phyloP scores from a whole-genome alignment of 1,284 basidiomycete genomes.

The Sanghuangporus sanghuang region DNA sequence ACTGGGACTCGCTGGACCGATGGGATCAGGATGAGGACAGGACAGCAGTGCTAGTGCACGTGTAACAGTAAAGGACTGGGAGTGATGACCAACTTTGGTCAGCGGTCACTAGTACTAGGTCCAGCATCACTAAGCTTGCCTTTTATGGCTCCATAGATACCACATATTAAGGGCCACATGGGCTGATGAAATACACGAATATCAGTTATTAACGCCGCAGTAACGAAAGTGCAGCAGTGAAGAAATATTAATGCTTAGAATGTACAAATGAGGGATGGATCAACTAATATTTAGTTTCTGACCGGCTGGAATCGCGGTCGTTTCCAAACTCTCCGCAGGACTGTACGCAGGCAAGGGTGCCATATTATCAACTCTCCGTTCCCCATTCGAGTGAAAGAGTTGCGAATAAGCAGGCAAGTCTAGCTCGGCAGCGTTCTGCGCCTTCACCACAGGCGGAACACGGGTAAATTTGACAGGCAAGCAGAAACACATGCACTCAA shows the following conservation, averaged over 20 bases:
- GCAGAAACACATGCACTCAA: constrained; percentile 36
- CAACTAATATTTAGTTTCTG: background rate
- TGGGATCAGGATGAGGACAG: background rate
- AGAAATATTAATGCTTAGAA: no score
- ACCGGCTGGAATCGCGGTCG: background rate
- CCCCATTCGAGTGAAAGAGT: constrained; percentile 66
- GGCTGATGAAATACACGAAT: background rate
- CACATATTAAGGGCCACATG: background rate
- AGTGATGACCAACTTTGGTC: no score
- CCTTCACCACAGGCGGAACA: constrained; percentile 22
- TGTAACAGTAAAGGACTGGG: no score
- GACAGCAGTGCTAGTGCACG: no score
- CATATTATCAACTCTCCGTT: constrained; percentile 61
- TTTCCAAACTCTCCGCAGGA: constrained; percentile 20
- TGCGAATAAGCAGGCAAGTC: constrained; percentile 62
- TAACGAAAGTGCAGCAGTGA: background rate
- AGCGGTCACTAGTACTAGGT: background rate
- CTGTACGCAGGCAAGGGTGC: constrained; percentile 63
- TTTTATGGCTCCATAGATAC: no score
- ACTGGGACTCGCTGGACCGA: background rate
- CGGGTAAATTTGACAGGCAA: constrained; percentile 54
- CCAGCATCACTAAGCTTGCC: no score
- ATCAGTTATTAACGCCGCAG: background rate
- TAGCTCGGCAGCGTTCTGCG: constrained; percentile 35
- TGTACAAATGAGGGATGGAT: no score